Evolutionary conservation across 768 basidiomycete genomes (phyloP).

Genomic region (Kondoa malvinella): DNA sequence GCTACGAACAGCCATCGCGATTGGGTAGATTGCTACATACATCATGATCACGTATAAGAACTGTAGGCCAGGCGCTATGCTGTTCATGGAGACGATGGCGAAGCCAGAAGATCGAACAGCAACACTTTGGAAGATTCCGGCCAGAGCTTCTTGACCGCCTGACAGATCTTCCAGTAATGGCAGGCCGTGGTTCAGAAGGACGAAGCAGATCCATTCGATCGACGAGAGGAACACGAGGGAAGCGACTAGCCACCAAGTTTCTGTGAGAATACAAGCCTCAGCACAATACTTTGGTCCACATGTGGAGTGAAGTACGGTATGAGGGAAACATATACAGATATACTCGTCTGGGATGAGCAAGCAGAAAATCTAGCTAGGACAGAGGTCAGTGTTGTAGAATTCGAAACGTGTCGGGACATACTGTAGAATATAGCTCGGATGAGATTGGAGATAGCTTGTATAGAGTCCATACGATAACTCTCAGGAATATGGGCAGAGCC

Average conservation of each 20-base stretch:
- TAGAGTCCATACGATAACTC: slow-evolving; percentile 61
- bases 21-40: background rate
- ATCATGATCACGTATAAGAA: slow-evolving; percentile 33
- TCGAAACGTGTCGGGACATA: slow-evolving; percentile 38
- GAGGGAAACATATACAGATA: slow-evolving; percentile 22
- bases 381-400: slow-evolving; percentile 58
- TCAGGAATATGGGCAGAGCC: slow-evolving; percentile 45
- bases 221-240: slow-evolving; percentile 7
- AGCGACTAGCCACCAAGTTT: slow-evolving; percentile 18
- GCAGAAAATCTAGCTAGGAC: slow-evolving; percentile 68
- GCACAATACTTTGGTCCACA: background rate
- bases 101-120: slow-evolving; percentile 78
- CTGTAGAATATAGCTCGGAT: background rate
- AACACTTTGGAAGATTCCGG: slow-evolving; percentile 59
- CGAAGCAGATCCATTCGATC: slow-evolving; percentile 70
- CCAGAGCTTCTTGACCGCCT: slow-evolving; percentile 29
- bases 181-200: slow-evolving; percentile 72
- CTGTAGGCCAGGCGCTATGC: slow-evolving; percentile 76
- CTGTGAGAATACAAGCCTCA: no score
- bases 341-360: slow-evolving; percentile 71
- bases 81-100: slow-evolving; percentile 47
- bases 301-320: background rate
- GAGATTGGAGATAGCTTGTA: slow-evolving; percentile 41
- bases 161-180: background rate
- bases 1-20: background rate